These are phyloP conservation scores for Neurospora tetrasperma DNA, from an alignment of 495 filamentous ascomycete genomes.

Conservation along the genomic window DNA sequence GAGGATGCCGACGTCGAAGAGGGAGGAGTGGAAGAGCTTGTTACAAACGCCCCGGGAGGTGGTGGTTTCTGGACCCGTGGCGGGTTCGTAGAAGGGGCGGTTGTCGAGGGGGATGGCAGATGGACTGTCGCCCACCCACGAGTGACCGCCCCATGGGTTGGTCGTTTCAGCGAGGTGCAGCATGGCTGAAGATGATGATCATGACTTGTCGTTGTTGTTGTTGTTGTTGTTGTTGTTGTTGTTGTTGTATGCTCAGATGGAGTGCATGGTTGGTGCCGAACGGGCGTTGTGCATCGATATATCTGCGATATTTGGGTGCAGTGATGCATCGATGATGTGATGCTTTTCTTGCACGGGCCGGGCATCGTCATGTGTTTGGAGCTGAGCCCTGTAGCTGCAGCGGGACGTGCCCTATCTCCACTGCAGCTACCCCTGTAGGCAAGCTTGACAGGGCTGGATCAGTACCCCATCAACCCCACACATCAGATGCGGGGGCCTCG, in stretches of 20 bases:
- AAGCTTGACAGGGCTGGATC: neutral
- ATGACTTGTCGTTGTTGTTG: neutral
- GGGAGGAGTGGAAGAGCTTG: slow-evolving; percentile 25
- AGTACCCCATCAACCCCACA: neutral
- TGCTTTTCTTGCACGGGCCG: neutral
- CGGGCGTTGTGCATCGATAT: neutral
- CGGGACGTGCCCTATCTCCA: neutral
- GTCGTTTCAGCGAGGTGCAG: neutral
- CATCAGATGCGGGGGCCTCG: neutral
- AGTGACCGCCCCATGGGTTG: slow-evolving; percentile 10
- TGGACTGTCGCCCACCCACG: neutral
- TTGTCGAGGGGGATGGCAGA: neutral
- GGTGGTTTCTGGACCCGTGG: neutral
- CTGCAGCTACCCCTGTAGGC: neutral
- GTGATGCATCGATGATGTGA: slow-evolving; percentile 1
- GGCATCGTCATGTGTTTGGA: neutral
- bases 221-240: neutral
- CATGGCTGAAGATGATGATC: slow-evolving; percentile 7
- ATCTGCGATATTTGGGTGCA: neutral
- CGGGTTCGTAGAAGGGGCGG: neutral
- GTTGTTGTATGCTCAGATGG: neutral
- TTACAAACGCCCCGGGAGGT: neutral
- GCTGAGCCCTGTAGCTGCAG: neutral
- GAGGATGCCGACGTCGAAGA: slow-evolving; percentile 35
- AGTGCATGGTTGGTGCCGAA: neutral